phyloP scores from a whole-genome alignment of 352 stramenopile genomes.

The Pseudoperonospora humuli region DNA sequence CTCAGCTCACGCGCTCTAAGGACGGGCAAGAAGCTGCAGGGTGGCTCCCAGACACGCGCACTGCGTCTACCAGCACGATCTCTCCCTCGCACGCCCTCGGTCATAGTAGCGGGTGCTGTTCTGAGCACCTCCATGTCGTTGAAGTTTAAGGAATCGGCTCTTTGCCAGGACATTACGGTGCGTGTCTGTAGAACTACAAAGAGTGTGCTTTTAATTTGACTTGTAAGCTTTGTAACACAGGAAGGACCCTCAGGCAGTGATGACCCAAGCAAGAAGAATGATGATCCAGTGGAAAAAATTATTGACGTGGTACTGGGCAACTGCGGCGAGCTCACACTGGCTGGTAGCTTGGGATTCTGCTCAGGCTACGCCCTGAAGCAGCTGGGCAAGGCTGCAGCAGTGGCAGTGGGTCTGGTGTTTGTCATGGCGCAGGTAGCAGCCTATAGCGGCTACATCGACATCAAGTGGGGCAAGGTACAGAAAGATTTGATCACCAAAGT shows the following conservation, averaged over 20 bases:
- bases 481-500: constrained; percentile 78
- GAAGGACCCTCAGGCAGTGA: constrained; percentile 23
- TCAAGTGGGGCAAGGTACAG: constrained; percentile 87
- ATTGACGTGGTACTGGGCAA: constrained; percentile 55
- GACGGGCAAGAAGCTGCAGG: constrained; percentile 23
- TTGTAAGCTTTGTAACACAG: constrained; percentile 12
- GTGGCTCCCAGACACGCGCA: constrained; percentile 22
- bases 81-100: constrained; percentile 13
- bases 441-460: constrained; percentile 85
- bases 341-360: constrained; percentile 64
- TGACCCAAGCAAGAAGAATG: constrained; percentile 31
- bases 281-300: constrained; percentile 50
- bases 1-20: constrained; percentile 24
- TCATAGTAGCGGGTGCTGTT: constrained; percentile 37
- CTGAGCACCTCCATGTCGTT: constrained; percentile 38
- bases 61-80: constrained; percentile 20
- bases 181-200: neutral
- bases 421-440: constrained; percentile 64
- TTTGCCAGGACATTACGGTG: constrained; percentile 41
- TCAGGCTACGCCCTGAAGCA: constrained; percentile 82
- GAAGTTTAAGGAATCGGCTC: constrained; percentile 31
- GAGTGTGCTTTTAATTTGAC: neutral
- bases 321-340: constrained; percentile 67
- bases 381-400: constrained; percentile 65
- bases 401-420: constrained; percentile 76